Percentiles rank a stretch among this genome's conserved stretches.
These are phyloP conservation scores for Plectranthus barbatus DNA, from an alignment of 257 asterid species.

Conservation along the genomic window DNA sequence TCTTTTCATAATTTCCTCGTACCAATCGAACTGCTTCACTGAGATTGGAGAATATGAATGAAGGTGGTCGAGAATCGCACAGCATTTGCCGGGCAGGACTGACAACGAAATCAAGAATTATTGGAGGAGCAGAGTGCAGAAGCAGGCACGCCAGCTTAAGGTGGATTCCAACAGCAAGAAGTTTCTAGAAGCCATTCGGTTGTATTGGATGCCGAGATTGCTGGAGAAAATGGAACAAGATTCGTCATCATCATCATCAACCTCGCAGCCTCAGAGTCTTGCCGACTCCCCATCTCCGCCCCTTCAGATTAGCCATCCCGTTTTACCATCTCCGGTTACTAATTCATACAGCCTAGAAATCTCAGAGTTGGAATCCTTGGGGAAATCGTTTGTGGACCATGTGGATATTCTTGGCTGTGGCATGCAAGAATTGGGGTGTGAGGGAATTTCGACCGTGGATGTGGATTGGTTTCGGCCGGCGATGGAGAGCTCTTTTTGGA, in stretches of 20 bases:
- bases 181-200: constrained; percentile 53
- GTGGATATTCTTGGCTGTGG: constrained; percentile 22
- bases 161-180: constrained; percentile 65
- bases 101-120: constrained; percentile 85
- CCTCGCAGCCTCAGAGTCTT: constrained; percentile 25
- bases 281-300: not conserved
- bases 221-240: constrained; percentile 46
- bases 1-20: too few relatives aligned
- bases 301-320: not conserved
- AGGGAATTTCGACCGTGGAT: constrained; percentile 17
- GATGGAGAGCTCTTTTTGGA: constrained; percentile 39
- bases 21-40: too few relatives aligned
- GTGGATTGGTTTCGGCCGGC: constrained; percentile 47
- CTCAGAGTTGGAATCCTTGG: not conserved
- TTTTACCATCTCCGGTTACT: not conserved
- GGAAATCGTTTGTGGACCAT: too few relatives aligned
- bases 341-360: not conserved
- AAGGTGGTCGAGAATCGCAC: constrained; percentile 72
- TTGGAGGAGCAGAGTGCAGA: constrained; percentile 88
- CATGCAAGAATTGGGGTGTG: constrained; percentile 19
- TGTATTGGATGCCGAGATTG: constrained; percentile 63
- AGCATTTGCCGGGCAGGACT: constrained; percentile 70
- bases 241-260: constrained; percentile 22
- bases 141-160: constrained; percentile 76
- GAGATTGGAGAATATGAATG: too few relatives aligned